These are phyloP conservation scores for Ramaria sp. DNA, from an alignment of 768 basidiomycete species.

Conservation along the genomic window DNA sequence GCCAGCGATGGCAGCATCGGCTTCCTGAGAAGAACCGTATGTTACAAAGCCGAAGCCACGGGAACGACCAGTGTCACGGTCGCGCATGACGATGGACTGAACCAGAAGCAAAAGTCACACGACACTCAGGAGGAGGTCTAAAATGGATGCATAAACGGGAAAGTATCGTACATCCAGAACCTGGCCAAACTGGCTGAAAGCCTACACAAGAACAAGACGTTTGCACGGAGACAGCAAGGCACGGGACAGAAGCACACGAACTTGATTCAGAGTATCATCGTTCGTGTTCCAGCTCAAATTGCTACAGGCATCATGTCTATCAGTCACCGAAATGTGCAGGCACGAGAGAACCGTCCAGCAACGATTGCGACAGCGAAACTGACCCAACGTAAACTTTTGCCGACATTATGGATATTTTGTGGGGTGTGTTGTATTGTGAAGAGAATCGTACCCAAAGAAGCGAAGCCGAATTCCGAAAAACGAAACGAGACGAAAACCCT, in stretches of 20 bases:
- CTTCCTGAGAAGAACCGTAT: slow-evolving; percentile 48
- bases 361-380: slow-evolving; percentile 54
- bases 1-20: slow-evolving; percentile 60
- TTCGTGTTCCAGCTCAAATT: slow-evolving; percentile 96
- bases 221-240: slow-evolving; percentile 11
- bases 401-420: slow-evolving; percentile 59
- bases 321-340: slow-evolving; percentile 34
- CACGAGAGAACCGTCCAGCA: slow-evolving; percentile 20
- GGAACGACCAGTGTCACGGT: slow-evolving; percentile 94
- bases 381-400: slow-evolving; percentile 91
- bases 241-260: slow-evolving; percentile 42
- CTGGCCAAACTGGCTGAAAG: slow-evolving; percentile 72
- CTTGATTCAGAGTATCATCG: slow-evolving; percentile 81
- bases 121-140: slow-evolving; percentile 9
- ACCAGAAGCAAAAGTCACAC: slow-evolving; percentile 16
- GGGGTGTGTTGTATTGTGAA: background rate
- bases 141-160: slow-evolving; percentile 21
- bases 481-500: slow-evolving; percentile 3
- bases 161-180: slow-evolving; percentile 83
- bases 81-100: slow-evolving; percentile 96
- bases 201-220: slow-evolving; percentile 46
- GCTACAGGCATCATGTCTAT: slow-evolving; percentile 52
- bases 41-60: slow-evolving; percentile 97
- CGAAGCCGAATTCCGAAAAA: background rate
- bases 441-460: background rate